These are phyloP conservation scores for Scleroderma citrinum DNA, from an alignment of 768 basidiomycete species.

Conservation along the genomic window DNA sequence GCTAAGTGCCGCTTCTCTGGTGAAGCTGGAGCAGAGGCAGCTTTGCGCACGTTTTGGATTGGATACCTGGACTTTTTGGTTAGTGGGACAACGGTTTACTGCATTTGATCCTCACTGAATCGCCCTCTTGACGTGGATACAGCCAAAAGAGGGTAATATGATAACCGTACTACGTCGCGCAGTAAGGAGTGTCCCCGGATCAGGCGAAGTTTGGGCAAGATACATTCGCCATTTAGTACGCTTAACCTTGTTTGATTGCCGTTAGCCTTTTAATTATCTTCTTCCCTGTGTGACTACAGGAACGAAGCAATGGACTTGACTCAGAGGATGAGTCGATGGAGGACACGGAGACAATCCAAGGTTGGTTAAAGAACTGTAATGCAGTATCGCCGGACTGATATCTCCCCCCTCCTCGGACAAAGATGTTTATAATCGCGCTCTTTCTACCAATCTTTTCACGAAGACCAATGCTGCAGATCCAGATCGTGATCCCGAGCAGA, in stretches of 20 bases:
- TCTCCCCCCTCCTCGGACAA: too few species aligned
- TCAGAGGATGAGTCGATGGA: conserved; percentile 15
- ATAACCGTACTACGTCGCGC: conserved; percentile 48
- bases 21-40: conserved; percentile 51
- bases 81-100: conserved; percentile 15
- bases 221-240: conserved; percentile 69
- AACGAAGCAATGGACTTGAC: conserved; percentile 10
- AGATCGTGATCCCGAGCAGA: conserved; percentile 53
- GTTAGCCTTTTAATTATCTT: background rate
- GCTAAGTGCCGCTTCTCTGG: conserved; percentile 52
- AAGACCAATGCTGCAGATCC: conserved; percentile 14
- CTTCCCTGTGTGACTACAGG: conserved; percentile 8
- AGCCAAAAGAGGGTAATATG: conserved; percentile 34
- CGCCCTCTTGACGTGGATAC: conserved; percentile 32
- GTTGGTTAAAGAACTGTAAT: conserved; percentile 5
- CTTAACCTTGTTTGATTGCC: background rate
- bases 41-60: conserved; percentile 62
- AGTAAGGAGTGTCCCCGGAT: conserved; percentile 65
- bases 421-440: conserved; percentile 57
- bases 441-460: conserved; percentile 49
- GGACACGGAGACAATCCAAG: conserved; percentile 20
- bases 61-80: conserved; percentile 71
- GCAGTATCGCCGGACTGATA: too few species aligned
- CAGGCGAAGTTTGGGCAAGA: conserved; percentile 73
- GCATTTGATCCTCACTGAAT: background rate